Base-by-base conservation (phyloP, 768 basidiomycete species). In the Podaxis sp. region DNA sequence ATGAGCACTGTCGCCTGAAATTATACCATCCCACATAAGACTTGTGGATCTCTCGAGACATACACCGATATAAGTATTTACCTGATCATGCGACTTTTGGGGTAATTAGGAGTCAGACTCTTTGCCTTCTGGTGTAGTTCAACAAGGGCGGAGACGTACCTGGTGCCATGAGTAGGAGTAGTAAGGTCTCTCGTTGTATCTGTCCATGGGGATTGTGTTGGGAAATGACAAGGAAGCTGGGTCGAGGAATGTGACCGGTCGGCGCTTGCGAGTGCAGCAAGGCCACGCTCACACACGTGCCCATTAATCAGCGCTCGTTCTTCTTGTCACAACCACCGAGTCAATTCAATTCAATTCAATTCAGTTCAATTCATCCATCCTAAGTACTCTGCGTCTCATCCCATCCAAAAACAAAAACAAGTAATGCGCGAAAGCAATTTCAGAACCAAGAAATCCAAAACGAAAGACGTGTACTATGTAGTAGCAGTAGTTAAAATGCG, bases 81-180 rank as follows among this genome's bases (percentile, higher is more conserved):
- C 92, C 86, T 93, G 92, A 82, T 93, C 92, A 82, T 93, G 92
- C 65, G 92, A 92, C 92, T 93, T 66, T 64, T 69, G 64, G 33
- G 19, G 24, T 30, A 39, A n/a, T 26, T 8, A 9, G 33, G 26
- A 44, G 49, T 66, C n/a, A 63, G 54, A 46, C 57, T n/a, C 8
- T 71, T 63, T 62, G 58, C 40, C 40, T 38, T 64, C 66, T 38
- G 64, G 59, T 63, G 69, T 55, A 67, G 65, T 52, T 65, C 66
- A 57, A 59, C 19, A 26, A 58, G 63, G 30, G 62, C 61, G 56
- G 56, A 57, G 54, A 49, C 83, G 65, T 69, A 92, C 92, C 85
- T 93, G 92, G 74, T 93, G 92, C 92, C 92, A 93, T 66, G 92
- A 91, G 69, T 93, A 93, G 1, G 81, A 77, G 59, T 77, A 80